Evolutionary conservation across 805 yeast genomes (phyloP).

Genomic region (Lipomyces lipofer): DNA sequence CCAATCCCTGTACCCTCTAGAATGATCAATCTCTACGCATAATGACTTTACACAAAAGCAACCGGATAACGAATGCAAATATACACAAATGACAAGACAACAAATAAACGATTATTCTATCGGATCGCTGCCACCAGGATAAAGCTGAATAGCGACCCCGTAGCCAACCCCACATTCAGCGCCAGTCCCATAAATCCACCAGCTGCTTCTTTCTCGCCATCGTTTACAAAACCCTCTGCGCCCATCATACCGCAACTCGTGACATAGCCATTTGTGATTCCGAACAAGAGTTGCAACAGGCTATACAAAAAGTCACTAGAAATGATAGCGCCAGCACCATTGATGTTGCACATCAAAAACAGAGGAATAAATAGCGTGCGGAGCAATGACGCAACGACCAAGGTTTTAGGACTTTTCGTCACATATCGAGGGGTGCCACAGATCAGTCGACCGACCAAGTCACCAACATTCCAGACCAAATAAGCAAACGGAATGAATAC

Average conservation of each 20-base stretch:
- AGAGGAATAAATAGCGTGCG: constrained; percentile 61
- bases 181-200: constrained; percentile 89
- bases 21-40: too few relatives aligned
- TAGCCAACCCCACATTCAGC: constrained; percentile 72
- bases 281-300: constrained; percentile 71
- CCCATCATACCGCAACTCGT: constrained; percentile 78
- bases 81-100: background rate
- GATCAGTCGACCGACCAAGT: constrained; percentile 69
- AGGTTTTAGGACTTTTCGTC: constrained; percentile 10
- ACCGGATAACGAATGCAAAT: background rate
- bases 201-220: constrained; percentile 81
- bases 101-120: background rate
- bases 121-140: constrained; percentile 13
- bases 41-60: too few relatives aligned
- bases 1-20: too few relatives aligned
- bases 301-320: constrained; percentile 67
- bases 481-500: constrained; percentile 75
- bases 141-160: constrained; percentile 78
- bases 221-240: constrained; percentile 61
- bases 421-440: constrained; percentile 50
- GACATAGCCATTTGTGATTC: constrained; percentile 84
- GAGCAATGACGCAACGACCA: constrained; percentile 18
- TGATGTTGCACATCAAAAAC: constrained; percentile 66
- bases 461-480: constrained; percentile 88
- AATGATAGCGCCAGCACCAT: constrained; percentile 43